Base-by-base conservation (phyloP, 352 stramenopile genomes). In the Phytophthora tentaculata region DNA sequence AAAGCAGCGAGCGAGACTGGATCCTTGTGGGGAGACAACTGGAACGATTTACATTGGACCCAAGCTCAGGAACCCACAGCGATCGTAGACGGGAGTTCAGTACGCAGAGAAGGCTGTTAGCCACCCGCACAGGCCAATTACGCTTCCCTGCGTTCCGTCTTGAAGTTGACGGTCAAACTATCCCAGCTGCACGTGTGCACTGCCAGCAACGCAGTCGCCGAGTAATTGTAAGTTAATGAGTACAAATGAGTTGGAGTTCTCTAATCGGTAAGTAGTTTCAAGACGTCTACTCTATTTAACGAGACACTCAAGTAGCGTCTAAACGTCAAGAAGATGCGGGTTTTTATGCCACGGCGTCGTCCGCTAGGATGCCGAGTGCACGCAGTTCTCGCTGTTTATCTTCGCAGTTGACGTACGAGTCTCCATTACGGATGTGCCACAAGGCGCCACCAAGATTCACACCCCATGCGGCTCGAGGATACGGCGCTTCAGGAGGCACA, bases 401-500 rank as follows among this genome's bases (percentile, higher is more conserved):
- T 28, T 78, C 68, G 53, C 89, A 85, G 52, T 84, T 73, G 5
- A 92, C 74, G 57, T 91, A 95, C 32, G 84, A 92, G 62, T 93
- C 83, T 23, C 84, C 84, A 55, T 93, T 95, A 48, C 86, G 86
- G 72, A 95, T 95, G 62, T 95, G 87, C 87, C 87, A 95, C 29
- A 95, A 57, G 0, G 84, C 81, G 14, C 84, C 84, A 41, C 87
- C 87, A 20, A 95, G 64, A 64, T 95, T 93, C 6, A 89, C 75
- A 5, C 84, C 87, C 84, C 84, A 95, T 1, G 83, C 60, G 45
- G 73, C 64, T 10, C 61, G 63, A 4, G 87, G 87, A 44, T 91
- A 95, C 47, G 84, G 81, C 14, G 53, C 29, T 44, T 84, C 71
- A 8, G 83, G 66, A 1, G 87, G 87, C 3, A 95, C 87, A n/a